Percentiles rank a stretch among this genome's conserved stretches.
These are phyloP conservation scores for Yarrowia sp. DNA, from an alignment of 805 yeast genomes.

Conservation along the genomic window DNA sequence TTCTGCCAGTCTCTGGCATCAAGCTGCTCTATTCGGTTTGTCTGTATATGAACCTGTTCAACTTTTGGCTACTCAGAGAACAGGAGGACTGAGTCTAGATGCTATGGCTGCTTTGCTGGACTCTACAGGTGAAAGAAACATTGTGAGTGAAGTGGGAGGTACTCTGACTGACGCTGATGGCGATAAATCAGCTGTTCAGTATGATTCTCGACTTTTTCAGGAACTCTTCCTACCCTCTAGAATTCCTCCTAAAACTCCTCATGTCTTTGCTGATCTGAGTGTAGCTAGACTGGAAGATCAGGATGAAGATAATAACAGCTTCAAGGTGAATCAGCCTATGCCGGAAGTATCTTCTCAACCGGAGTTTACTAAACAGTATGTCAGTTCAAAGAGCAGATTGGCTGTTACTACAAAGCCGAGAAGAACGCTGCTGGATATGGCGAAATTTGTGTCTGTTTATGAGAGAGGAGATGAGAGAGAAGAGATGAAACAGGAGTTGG, in stretches of 20 bases:
- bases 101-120: slow-evolving; percentile 14
- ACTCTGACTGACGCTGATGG: neutral
- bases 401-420: slow-evolving; percentile 31
- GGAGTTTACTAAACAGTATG: neutral
- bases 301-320: neutral
- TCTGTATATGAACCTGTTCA: slow-evolving; percentile 49
- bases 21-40: slow-evolving; percentile 40
- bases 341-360: slow-evolving; percentile 14
- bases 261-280: slow-evolving; percentile 26
- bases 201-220: slow-evolving; percentile 12
- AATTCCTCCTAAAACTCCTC: slow-evolving; percentile 30
- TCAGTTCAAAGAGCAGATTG: slow-evolving; percentile 26
- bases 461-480: slow-evolving; percentile 33
- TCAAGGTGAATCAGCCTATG: neutral
- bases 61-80: slow-evolving; percentile 37
- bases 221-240: slow-evolving; percentile 29
- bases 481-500: slow-evolving; percentile 32
- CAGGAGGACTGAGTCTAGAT: slow-evolving; percentile 4
- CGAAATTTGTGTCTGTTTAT: slow-evolving; percentile 29
- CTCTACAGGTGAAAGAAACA: slow-evolving; percentile 1
- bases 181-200: neutral
- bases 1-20: slow-evolving; percentile 46
- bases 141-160: neutral
- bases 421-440: slow-evolving; percentile 30
- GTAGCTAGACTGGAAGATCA: slow-evolving; percentile 23